Conservation (phyloP, 2,329 filamentous ascomycete species). For the Sclerotinia spermophila region DNA sequence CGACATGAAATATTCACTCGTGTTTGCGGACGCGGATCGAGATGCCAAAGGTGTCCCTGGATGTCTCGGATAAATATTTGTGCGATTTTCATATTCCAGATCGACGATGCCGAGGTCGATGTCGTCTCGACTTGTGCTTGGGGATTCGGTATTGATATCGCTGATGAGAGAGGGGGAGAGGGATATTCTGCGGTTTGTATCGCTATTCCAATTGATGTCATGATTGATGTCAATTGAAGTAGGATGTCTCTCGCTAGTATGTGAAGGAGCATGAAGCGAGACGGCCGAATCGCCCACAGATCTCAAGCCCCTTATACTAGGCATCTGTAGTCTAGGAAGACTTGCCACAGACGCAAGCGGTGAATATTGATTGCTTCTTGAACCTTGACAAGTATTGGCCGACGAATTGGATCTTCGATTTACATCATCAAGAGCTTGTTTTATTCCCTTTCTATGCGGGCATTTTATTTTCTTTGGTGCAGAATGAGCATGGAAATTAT, state of each 20-base stretch:
- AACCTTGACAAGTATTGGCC: neutral
- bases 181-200: neutral
- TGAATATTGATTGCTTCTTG: conserved; percentile 2
- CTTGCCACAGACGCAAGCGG: neutral
- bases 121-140: neutral
- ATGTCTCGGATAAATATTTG: too few species aligned
- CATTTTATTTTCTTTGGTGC: neutral
- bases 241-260: neutral
- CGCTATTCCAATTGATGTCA: neutral
- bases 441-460: conserved; percentile 12
- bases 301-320: neutral
- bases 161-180: conserved; percentile 1
- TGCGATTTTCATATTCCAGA: conserved; percentile 1
- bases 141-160: neutral
- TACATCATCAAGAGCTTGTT: neutral
- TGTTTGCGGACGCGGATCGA: neutral
- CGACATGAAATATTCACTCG: neutral
- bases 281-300: neutral
- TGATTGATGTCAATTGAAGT: neutral
- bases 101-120: conserved; percentile 14
- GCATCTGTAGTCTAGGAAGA: neutral
- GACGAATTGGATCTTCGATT: neutral
- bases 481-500: neutral
- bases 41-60: neutral
- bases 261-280: neutral